Base-by-base conservation (phyloP, 2,329 filamentous ascomycete species). In the Fusarium phyllophilum region DNA sequence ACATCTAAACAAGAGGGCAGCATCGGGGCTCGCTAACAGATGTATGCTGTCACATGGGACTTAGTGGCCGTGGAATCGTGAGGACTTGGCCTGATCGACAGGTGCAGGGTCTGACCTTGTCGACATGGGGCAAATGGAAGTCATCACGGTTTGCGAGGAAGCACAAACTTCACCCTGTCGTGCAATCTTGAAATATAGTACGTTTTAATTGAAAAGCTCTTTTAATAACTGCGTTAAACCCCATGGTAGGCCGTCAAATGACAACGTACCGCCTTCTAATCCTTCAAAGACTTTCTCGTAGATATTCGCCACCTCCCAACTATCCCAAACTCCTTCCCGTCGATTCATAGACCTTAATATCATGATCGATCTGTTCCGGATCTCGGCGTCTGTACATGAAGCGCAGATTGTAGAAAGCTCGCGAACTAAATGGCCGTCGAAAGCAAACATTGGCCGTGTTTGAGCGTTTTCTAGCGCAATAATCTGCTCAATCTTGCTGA, bases 261-360 rank as follows among this genome's bases (percentile, higher is more conserved):
- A 39, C 4, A 60, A 18, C 9, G 17, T 54, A 29, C 38, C 20
- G 2, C 39, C 11, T 8, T 60, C 57, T 15, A 60, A 9, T 20
- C 72, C 62, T 20, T 46, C 60, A 8, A 75, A 44, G 57, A 70
- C 51, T 44, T 75, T 58, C 29, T 74, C 72, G 8, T 72, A 20
- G 29, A 75, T 62, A 31, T 64, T 59, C 1, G 66, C 72, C 24
- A 77, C 62, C 10, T 78, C 76, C 48, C 66, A 64, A 41, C 75
- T 78, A 36, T 78, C 76, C 75, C 76, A 78, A 2, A 78, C 62
- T 0, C 76, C 75, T 31, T 78, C 76, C 17, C 76, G 54, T 17
- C 75, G 45, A 15, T 66, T 49, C 6, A 76, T 52, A 0, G 65
- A 63, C 2, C 65, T 69, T 11, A 77, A 31, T 9, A 78, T 15